Evolutionary conservation across 83 land plant genomes (phyloP), one percentile per base, ranked within the genome.

Genomic region (Diphasiastrum complanatum): DNA sequence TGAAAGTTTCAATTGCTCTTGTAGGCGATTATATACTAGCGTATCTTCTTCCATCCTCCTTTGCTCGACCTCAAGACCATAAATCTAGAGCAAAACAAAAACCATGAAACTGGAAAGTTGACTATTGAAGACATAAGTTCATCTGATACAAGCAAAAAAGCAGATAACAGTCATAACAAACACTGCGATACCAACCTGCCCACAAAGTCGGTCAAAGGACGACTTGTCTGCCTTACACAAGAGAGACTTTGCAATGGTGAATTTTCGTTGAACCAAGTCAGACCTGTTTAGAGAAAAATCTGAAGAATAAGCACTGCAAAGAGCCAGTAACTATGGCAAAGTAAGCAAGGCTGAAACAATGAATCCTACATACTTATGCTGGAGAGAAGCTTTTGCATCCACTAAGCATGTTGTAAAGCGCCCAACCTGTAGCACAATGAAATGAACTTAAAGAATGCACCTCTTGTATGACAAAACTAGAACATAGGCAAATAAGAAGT

Each of bases 201-300:
- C 79, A 61, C 79, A 78, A 37, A 87, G 63, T 16, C 92, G 85
- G 68, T 84, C 85, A 71, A 81, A 76, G 20, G 92, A 81, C 12
- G 92, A 87, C 51, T 81, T 79, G 52, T 87, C 88, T 50, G 92
- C 92, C 63, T 81, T 87, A 18, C 57, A 66, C 14, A 87, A 61
- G 33, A 87, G 54, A 38, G 92, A 83, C 68, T 79, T 87, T 30
- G 82, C 76, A 19, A 87, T 87, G 10, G 78, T 81, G 38, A 81
- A 83, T 63, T 68, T 87, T 38, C 92, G 75, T 37, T 87, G 81
- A 50, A 87, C 79, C 23, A 58, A 69, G 35, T 83, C 92, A 45
- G 88, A 85, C 65, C 92, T 87, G 81, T 26, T 22, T 8, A 48
- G 31, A 18, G 18, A 38, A 60, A 12, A 47, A 54, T 45, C 65